Percentiles rank a stretch among this genome's conserved stretches.
These are phyloP conservation scores for Starmerella khaoyaiensis DNA, from an alignment of 805 yeast genomes.

Conservation along the genomic window DNA sequence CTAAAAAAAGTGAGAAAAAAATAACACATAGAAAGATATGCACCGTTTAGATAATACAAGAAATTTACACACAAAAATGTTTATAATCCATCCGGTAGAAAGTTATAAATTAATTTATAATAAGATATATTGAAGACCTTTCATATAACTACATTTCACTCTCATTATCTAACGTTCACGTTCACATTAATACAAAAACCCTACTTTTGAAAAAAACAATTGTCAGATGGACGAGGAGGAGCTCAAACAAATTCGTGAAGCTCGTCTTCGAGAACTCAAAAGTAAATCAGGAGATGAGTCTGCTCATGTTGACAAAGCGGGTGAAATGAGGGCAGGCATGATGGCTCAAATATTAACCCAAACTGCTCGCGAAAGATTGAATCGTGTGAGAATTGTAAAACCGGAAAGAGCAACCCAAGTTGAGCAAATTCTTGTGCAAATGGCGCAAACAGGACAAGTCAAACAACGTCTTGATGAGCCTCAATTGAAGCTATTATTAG, in stretches of 20 bases:
- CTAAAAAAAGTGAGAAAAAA: too few species aligned
- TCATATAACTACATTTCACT: too few species aligned
- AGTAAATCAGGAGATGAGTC: conserved; percentile 23
- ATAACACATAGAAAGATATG: too few species aligned
- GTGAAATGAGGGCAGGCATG: conserved; percentile 31
- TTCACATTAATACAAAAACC: background rate
- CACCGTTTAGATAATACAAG: too few species aligned
- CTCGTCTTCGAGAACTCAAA: conserved; percentile 77
- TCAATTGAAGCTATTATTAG: conserved; percentile 71
- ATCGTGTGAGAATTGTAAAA: conserved; percentile 75
- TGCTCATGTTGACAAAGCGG: conserved; percentile 17
- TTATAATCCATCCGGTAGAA: too few species aligned
- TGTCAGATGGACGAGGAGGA: conserved; percentile 41
- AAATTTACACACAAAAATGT: too few species aligned
- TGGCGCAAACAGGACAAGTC: conserved; percentile 67
- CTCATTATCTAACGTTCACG: too few species aligned
- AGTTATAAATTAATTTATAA: too few species aligned
- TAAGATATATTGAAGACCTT: too few species aligned
- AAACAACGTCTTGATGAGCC: conserved; percentile 61
- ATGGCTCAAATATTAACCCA: conserved; percentile 66
- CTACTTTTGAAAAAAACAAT: background rate
- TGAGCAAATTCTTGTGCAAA: conserved; percentile 59
- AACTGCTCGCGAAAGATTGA: conserved; percentile 73
- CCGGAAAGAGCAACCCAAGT: conserved; percentile 87
- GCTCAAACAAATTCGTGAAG: conserved; percentile 78